Conservation (phyloP, 169 alveolate genomes). For the Plasmodium billcollinsi region DNA sequence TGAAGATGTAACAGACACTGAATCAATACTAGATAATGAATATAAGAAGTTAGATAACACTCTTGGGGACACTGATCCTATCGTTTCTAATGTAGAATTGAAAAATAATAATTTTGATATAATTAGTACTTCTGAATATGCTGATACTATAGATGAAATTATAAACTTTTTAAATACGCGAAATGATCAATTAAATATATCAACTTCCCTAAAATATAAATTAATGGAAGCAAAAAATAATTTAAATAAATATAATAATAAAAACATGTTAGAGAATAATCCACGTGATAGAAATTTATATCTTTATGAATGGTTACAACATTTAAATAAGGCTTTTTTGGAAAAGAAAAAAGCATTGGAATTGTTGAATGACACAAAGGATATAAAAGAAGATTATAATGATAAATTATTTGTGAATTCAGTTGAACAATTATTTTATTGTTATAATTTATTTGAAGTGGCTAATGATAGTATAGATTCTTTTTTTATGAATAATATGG, state of each 20-base stretch:
- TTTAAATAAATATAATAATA: not conserved
- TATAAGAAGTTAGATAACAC: conserved; percentile 33
- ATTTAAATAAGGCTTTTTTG: conserved; percentile 43
- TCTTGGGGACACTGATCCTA: conserved; percentile 20
- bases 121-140: conserved; percentile 16
- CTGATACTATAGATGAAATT: conserved; percentile 50
- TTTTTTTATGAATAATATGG: conserved; percentile 10
- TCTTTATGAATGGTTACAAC: conserved; percentile 44
- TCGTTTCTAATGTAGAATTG: conserved; percentile 40
- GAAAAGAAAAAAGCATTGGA: conserved; percentile 23
- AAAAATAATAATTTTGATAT: conserved; percentile 14
- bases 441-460: conserved; percentile 22
- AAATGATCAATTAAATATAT: conserved; percentile 12
- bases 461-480: conserved; percentile 12
- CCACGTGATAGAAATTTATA: not conserved
- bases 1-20: conserved; percentile 34
- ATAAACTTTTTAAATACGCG: conserved; percentile 27
- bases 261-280: not conserved
- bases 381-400: conserved; percentile 1
- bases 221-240: conserved; percentile 37
- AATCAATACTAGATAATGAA: conserved; percentile 48
- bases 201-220: conserved; percentile 22
- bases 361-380: conserved; percentile 7
- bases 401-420: conserved; percentile 46
- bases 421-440: conserved; percentile 18